Evolutionary conservation across 768 basidiomycete species (phyloP).

Genomic region (Butyriboletus loyo): DNA sequence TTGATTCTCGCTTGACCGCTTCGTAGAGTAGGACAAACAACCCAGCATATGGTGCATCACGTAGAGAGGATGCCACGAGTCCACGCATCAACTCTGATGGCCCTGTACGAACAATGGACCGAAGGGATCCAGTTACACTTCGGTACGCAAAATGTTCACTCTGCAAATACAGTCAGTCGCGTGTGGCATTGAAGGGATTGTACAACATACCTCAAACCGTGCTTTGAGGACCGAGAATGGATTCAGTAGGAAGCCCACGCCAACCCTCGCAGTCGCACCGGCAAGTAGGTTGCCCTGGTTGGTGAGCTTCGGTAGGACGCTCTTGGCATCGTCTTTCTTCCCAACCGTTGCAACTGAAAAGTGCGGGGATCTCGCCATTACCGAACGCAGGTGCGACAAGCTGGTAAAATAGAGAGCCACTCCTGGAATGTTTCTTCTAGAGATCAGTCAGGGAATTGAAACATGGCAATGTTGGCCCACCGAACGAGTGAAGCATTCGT

Average conservation of each 20-base stretch:
- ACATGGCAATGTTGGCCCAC: constrained; percentile 34
- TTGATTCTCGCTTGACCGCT: constrained; percentile 70
- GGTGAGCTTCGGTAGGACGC: constrained; percentile 68
- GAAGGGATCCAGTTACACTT: constrained; percentile 56
- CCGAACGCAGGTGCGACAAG: constrained; percentile 74
- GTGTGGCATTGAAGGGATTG: background rate
- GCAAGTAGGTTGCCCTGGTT: constrained; percentile 80
- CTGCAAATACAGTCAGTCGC: constrained; percentile 35
- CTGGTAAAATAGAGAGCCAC: constrained; percentile 90
- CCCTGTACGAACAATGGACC: constrained; percentile 63
- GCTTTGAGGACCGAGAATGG: constrained; percentile 92
- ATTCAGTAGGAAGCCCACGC: constrained; percentile 81
- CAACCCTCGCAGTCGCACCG: constrained; percentile 78
- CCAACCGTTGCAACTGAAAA: constrained; percentile 44
- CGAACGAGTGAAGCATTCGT: constrained; percentile 76
- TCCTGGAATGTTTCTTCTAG: constrained; percentile 81
- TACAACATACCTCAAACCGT: constrained; percentile 73
- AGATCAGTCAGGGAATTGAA: constrained; percentile 1
- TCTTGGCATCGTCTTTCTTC: constrained; percentile 31
- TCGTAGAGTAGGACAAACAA: constrained; percentile 89
- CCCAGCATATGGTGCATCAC: constrained; percentile 94
- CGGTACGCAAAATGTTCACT: constrained; percentile 76
- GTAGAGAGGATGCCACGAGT: constrained; percentile 80
- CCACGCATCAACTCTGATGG: constrained; percentile 83
- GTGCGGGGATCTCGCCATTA: constrained; percentile 69